These are phyloP conservation scores for Fragosphaeria purpurea DNA, from an alignment of 2,329 filamentous ascomycete species.

Conservation along the genomic window DNA sequence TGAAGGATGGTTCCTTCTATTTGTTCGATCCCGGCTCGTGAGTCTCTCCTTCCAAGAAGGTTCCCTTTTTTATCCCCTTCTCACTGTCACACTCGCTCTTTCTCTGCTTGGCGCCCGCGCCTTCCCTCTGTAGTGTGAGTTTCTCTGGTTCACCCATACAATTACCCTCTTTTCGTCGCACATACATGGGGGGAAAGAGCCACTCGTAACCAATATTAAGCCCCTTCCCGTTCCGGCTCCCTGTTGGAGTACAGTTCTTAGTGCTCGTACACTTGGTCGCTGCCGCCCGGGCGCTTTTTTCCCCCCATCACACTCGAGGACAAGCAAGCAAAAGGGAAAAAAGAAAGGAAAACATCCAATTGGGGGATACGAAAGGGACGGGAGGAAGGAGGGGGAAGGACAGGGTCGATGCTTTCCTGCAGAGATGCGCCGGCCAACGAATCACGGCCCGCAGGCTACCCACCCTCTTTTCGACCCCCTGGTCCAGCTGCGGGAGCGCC, in stretches of 20 bases:
- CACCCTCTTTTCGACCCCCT: neutral
- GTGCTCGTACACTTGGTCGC: no score
- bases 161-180: neutral
- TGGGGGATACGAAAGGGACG: no score
- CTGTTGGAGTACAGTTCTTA: no score
- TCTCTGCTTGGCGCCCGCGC: conserved; percentile 2
- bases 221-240: neutral
- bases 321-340: no score
- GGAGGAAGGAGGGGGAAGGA: no score
- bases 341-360: no score
- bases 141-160: neutral
- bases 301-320: no score
- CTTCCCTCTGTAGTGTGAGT: neutral
- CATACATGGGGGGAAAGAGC: neutral
- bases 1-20: neutral
- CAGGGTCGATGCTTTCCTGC: no score
- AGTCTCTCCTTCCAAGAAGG: neutral
- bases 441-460: neutral
- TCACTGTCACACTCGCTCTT: neutral
- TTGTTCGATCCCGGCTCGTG: neutral
- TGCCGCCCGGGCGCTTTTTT: no score
- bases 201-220: no score
- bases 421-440: neutral
- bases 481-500: neutral
- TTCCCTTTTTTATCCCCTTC: neutral